A percentile compares a stretch with the other conserved stretches of the same genome.
Conservation (phyloP, 2,329 filamentous ascomycete species). For the Onygenales sp. region DNA sequence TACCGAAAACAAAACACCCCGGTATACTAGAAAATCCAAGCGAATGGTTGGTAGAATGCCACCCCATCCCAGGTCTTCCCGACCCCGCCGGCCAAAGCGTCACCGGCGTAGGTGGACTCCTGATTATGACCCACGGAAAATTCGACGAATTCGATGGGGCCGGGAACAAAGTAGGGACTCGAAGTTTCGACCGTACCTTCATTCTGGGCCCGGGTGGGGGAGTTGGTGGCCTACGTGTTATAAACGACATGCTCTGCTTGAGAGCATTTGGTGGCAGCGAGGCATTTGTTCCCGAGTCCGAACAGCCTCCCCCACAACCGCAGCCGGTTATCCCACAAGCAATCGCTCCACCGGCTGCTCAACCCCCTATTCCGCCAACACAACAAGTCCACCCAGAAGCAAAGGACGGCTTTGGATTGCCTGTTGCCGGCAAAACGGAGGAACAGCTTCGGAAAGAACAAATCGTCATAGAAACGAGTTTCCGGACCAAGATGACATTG, state of each 20-base stretch:
- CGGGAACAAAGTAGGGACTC: conserved; percentile 48
- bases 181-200: conserved; percentile 76
- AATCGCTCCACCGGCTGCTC: conserved; percentile 8
- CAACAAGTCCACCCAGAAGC: conserved; percentile 17
- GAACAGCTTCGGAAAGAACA: conserved; percentile 56
- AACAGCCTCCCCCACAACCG: conserved; percentile 27
- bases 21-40: conserved; percentile 55
- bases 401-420: conserved; percentile 30
- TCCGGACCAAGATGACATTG: conserved; percentile 69
- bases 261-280: conserved; percentile 54
- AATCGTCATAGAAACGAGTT: conserved; percentile 60
- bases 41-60: conserved; percentile 78
- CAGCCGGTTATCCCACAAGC: conserved; percentile 26
- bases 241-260: conserved; percentile 69
- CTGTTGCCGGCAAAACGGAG: conserved; percentile 35
- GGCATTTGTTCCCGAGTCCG: conserved; percentile 39
- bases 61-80: conserved; percentile 59
- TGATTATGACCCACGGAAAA: conserved; percentile 72
- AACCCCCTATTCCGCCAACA: conserved; percentile 17
- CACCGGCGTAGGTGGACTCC: conserved; percentile 64
- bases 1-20: conserved; percentile 68
- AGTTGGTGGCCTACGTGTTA: conserved; percentile 58
- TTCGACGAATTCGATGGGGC: conserved; percentile 63
- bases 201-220: conserved; percentile 65
- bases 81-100: conserved; percentile 57